Percentiles rank a stretch among this genome's conserved stretches.
These are phyloP conservation scores for Ophiostoma novo-ulmi DNA, from an alignment of 2,329 filamentous ascomycete species.

Conservation along the genomic window DNA sequence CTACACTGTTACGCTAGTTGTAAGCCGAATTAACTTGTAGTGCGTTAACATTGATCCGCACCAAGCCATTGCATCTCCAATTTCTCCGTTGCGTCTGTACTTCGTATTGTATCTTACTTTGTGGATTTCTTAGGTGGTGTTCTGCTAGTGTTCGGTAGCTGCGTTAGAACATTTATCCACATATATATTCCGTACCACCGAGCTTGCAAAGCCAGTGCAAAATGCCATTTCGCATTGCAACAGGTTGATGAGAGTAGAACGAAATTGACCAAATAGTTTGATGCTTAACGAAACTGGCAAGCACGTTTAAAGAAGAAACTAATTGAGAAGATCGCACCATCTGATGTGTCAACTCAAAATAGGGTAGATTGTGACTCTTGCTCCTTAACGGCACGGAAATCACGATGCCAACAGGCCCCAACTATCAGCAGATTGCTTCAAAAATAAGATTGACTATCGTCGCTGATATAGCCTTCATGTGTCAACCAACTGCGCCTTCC, in stretches of 20 bases:
- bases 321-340: not conserved
- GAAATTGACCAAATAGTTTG: too few species aligned
- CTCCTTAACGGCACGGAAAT: not conserved
- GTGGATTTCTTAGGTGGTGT: not conserved
- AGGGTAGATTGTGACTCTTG: not conserved
- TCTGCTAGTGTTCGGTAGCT: not conserved
- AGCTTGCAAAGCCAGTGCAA: too few species aligned
- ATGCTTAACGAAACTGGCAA: too few species aligned
- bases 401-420: not conserved
- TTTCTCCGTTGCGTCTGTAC: not conserved
- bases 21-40: not conserved
- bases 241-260: too few species aligned
- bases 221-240: too few species aligned
- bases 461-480: not conserved
- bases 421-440: not conserved
- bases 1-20: not conserved
- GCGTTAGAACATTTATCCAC: slow-evolving; percentile 9
- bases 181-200: not conserved
- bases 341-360: not conserved
- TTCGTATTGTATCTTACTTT: too few species aligned
- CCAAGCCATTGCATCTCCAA: not conserved
- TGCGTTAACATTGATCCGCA: not conserved
- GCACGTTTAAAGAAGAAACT: too few species aligned
- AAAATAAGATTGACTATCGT: not conserved
- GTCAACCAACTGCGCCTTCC: not conserved